phyloP scores from a whole-genome alignment of 2,329 filamentous ascomycete species.

The Calonectria multiphialidica region DNA sequence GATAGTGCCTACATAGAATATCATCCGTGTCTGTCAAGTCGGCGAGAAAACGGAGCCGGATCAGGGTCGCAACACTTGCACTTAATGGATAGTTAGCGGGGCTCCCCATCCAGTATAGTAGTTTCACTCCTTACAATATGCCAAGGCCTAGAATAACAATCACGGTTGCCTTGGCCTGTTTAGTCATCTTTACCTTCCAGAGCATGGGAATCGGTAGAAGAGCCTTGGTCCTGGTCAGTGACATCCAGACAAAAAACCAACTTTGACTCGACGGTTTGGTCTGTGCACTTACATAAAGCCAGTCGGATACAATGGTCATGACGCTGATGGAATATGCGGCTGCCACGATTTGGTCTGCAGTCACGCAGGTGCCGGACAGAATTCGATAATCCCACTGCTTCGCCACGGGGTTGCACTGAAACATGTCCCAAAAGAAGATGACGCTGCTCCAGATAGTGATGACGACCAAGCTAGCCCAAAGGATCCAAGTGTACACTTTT shows the following conservation, averaged over 20 bases:
- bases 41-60: conserved; percentile 62
- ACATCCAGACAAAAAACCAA: neutral
- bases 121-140: conserved; percentile 56
- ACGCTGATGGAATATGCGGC: conserved; percentile 65
- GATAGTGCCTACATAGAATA: conserved; percentile 57
- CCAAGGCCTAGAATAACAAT: conserved; percentile 62
- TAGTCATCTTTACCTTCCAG: conserved; percentile 66
- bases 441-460: conserved; percentile 60
- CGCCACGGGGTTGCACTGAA: conserved; percentile 63
- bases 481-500: conserved; percentile 61
- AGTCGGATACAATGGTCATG: conserved; percentile 66
- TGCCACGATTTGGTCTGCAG: conserved; percentile 56
- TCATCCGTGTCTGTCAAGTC: conserved; percentile 59
- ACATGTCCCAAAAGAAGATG: conserved; percentile 65
- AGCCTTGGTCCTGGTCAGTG: conserved; percentile 48
- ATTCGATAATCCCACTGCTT: conserved; percentile 68
- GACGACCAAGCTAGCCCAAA: conserved; percentile 59
- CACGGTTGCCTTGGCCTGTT: conserved; percentile 64
- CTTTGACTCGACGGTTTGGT: neutral
- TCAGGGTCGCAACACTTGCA: conserved; percentile 66
- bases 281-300: conserved; percentile 58
- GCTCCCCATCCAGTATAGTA: neutral
- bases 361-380: conserved; percentile 56
- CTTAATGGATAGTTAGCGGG: conserved; percentile 44
- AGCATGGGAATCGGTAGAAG: conserved; percentile 66